phyloP scores from a whole-genome alignment of 2,329 filamentous ascomycete genomes.

The Ophiocordyceps australis region DNA sequence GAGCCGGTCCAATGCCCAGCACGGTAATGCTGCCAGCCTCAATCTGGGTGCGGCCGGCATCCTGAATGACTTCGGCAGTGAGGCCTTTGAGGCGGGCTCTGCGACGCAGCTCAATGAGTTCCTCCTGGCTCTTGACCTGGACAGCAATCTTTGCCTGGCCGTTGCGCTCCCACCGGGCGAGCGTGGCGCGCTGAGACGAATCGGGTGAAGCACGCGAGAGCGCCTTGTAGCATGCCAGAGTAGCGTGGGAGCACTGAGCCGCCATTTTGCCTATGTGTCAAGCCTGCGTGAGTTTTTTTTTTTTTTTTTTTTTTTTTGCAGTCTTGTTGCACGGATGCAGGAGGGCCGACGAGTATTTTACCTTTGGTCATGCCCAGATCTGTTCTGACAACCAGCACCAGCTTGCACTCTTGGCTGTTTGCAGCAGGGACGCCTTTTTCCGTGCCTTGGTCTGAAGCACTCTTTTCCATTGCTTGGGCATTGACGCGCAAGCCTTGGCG shows the following conservation, averaged over 20 bases:
- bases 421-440: conserved; percentile 14
- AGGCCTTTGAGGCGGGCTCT: conserved; percentile 70
- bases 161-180: conserved; percentile 67
- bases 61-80: conserved; percentile 77
- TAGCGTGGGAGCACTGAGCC: conserved; percentile 90
- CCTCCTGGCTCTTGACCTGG: conserved; percentile 74
- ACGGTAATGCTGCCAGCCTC: conserved; percentile 85
- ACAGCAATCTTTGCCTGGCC: conserved; percentile 92
- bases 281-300: no score
- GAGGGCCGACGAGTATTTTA: conserved; percentile 17
- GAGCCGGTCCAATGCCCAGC: conserved; percentile 64
- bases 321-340: neutral
- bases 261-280: conserved; percentile 68
- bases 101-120: conserved; percentile 54
- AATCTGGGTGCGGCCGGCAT: conserved; percentile 96
- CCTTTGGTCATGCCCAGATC: conserved; percentile 97
- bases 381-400: conserved; percentile 80
- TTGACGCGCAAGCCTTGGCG: conserved; percentile 32
- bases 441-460: neutral
- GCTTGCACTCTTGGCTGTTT: conserved; percentile 69
- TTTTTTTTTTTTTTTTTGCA: neutral
- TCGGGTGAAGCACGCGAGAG: conserved; percentile 39
- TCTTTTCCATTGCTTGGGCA: no score
- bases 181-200: conserved; percentile 38
- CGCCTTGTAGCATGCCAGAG: conserved; percentile 89